These are phyloP conservation scores for Aethionema arabicum DNA, from an alignment of 345 rosid genomes.

Conservation along the genomic window DNA sequence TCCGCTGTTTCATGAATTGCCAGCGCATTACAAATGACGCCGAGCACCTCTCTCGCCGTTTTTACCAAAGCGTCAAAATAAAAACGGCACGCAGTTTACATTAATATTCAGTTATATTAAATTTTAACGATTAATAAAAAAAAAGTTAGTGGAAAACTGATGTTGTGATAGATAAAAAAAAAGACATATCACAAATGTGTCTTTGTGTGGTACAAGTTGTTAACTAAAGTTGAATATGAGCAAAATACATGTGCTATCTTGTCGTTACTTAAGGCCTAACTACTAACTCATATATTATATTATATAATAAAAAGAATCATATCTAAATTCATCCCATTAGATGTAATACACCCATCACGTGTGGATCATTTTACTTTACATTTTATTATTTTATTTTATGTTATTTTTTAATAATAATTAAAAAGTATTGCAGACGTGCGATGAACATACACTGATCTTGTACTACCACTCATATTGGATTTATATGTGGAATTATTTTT, in stretches of 20 bases:
- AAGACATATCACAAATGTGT: neutral
- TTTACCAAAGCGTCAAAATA: neutral
- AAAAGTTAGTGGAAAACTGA: neutral
- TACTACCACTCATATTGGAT: conserved; percentile 25
- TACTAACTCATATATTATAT: neutral
- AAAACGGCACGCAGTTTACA: conserved; percentile 4
- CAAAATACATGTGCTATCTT: conserved; percentile 35
- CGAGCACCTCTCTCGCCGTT: neutral
- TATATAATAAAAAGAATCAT: neutral
- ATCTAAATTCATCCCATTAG: conserved; percentile 21
- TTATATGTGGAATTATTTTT: conserved; percentile 15
- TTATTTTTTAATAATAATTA: neutral
- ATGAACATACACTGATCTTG: conserved; percentile 30
- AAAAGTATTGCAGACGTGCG: conserved; percentile 28
- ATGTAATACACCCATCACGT: conserved; percentile 19
- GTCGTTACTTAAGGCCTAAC: conserved; percentile 27
- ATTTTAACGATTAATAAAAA: too few relatives aligned
- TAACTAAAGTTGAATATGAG: conserved; percentile 26
- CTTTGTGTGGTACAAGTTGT: conserved; percentile 30
- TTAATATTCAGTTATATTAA: too few relatives aligned
- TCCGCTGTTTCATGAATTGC: conserved; percentile 11
- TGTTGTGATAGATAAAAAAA: neutral
- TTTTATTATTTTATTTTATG: neutral
- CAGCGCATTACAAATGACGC: conserved; percentile 29
- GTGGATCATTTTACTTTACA: conserved; percentile 20